Evolutionary conservation across 1,284 basidiomycete genomes (phyloP).

Genomic region (Pseudozyma flocculosa): DNA sequence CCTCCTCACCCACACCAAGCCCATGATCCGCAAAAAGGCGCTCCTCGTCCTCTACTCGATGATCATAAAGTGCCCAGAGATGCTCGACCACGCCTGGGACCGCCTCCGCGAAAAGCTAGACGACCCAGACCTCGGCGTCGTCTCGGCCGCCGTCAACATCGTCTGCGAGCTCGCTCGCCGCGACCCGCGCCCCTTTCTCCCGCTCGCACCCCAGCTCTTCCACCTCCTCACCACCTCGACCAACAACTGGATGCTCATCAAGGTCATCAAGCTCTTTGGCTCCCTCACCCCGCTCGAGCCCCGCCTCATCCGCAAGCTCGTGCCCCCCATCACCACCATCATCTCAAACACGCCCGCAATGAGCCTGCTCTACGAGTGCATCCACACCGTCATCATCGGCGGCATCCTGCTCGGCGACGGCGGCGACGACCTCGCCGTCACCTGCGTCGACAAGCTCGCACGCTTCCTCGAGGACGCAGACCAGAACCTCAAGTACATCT

Average conservation of each 20-base stretch:
- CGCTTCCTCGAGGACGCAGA: constrained; percentile 88
- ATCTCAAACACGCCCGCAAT: constrained; percentile 95
- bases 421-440: constrained; percentile 72
- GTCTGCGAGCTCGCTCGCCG: constrained; percentile 80
- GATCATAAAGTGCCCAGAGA: constrained; percentile 44
- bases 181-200: constrained; percentile 46
- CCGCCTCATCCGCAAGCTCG: constrained; percentile 86
- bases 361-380: constrained; percentile 94
- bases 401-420: constrained; percentile 71
- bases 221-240: constrained; percentile 88
- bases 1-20: constrained; percentile 86
- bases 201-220: constrained; percentile 82
- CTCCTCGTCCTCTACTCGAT: constrained; percentile 71
- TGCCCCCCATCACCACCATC: constrained; percentile 87
- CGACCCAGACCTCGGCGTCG: constrained; percentile 66
- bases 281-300: constrained; percentile 78
- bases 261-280: constrained; percentile 77
- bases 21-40: constrained; percentile 81
- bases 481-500: constrained; percentile 94
- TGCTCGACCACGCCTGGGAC: constrained; percentile 46
- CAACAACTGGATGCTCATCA: constrained; percentile 99
- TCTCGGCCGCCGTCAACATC: constrained; percentile 88
- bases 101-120: constrained; percentile 71
- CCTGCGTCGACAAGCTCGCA: constrained; percentile 90
- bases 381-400: constrained; percentile 94